Conservation (phyloP, 345 rosid genomes). For the Boechera divaricarpa region DNA sequence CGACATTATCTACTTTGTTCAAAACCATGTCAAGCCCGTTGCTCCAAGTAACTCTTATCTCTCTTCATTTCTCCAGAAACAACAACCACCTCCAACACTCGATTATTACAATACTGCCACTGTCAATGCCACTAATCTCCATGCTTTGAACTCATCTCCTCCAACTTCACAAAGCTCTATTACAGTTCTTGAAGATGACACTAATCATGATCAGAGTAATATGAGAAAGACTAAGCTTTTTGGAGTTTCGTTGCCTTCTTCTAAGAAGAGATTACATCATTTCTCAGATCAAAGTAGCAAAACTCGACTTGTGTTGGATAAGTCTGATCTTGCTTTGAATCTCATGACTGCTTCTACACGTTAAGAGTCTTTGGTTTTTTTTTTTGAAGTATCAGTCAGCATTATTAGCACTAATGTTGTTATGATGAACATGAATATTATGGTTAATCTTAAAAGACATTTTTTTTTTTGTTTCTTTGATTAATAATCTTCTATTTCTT, state of each 20-base stretch:
- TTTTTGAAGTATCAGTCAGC: conserved; percentile 22
- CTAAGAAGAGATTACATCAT: conserved; percentile 74
- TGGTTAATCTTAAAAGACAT: background rate
- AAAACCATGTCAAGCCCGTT: conserved; percentile 89
- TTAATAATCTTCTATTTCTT: conserved; percentile 15
- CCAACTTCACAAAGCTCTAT: conserved; percentile 46
- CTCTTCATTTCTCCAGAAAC: conserved; percentile 55
- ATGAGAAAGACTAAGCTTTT: conserved; percentile 66
- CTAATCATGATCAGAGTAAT: conserved; percentile 26
- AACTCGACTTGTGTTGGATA: conserved; percentile 74
- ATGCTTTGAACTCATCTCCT: conserved; percentile 38
- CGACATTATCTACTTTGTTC: conserved; percentile 90
- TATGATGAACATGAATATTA: conserved; percentile 26
- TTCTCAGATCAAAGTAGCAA: conserved; percentile 55
- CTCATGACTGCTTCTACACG: conserved; percentile 77
- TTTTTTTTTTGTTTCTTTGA: conserved; percentile 18
- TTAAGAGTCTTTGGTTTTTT: conserved; percentile 6
- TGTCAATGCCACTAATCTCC: conserved; percentile 1
- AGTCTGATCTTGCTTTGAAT: conserved; percentile 81
- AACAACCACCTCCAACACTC: conserved; percentile 31
- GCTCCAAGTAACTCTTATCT: conserved; percentile 65
- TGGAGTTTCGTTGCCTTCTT: conserved; percentile 67
- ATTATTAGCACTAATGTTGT: conserved; percentile 38
- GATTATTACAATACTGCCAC: conserved; percentile 42
- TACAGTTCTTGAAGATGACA: conserved; percentile 42